phyloP scores from a whole-genome alignment of 73 alveolate species.

The Breviolum minutum region DNA sequence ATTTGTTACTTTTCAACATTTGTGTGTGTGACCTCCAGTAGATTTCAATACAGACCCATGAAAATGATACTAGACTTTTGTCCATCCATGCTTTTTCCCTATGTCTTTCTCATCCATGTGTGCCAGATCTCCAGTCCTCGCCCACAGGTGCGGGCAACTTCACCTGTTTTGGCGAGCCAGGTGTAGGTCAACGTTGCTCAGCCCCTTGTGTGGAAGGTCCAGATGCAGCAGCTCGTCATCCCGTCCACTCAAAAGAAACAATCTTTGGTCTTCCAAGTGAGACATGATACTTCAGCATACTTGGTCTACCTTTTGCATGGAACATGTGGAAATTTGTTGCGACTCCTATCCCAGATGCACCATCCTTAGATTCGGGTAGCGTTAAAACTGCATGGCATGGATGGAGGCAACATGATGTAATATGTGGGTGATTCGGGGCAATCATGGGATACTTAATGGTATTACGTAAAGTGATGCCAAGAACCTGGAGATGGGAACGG shows the following conservation, averaged over 20 bases:
- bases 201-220: constrained; percentile 27
- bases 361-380: too few species aligned
- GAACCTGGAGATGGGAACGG: not conserved
- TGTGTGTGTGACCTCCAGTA: not conserved
- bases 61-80: not conserved
- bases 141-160: constrained; percentile 14
- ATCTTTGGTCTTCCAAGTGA: too few species aligned
- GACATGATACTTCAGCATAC: too few species aligned
- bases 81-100: not conserved
- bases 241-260: too few species aligned
- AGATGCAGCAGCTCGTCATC: not conserved
- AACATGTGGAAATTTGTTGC: too few species aligned
- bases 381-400: not conserved
- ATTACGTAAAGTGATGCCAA: too few species aligned
- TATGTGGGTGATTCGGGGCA: too few species aligned
- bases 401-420: too few species aligned
- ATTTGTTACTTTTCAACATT: too few species aligned
- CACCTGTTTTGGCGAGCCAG: not conserved
- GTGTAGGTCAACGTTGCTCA: constrained; percentile 9
- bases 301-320: too few species aligned
- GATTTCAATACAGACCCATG: not conserved
- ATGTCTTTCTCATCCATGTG: not conserved
- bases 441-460: not conserved
- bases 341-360: too few species aligned
- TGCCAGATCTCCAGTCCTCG: too few species aligned